Percentiles rank a stretch among this genome's conserved stretches.
Evolutionary conservation across 2,329 filamentous ascomycete species (phyloP).

Genomic region (Parafenestella ontariensis): DNA sequence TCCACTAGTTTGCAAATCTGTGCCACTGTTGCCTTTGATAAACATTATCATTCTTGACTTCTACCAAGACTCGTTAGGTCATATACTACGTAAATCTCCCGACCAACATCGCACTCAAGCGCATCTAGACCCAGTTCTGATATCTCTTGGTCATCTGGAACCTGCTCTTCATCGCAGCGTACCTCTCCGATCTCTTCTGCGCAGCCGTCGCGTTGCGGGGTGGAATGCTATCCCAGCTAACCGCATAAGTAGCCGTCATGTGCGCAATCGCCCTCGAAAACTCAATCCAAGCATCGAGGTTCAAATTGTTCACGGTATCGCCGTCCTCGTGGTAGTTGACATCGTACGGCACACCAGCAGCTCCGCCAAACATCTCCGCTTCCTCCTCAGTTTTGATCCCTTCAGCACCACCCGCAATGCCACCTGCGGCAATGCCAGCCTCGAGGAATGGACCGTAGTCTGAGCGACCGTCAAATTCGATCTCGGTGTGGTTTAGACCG

Average conservation of each 20-base stretch:
- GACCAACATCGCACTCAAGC: background rate
- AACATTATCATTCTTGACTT: background rate
- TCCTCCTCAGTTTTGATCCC: slow-evolving; percentile 75
- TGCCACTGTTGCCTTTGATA: background rate
- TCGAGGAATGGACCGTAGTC: slow-evolving; percentile 82
- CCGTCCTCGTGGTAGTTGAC: slow-evolving; percentile 47
- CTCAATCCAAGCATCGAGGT: slow-evolving; percentile 53
- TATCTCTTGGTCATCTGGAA: slow-evolving; percentile 31
- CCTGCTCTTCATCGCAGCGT: slow-evolving; percentile 22
- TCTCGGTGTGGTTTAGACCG: slow-evolving; percentile 62
- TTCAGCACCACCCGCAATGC: slow-evolving; percentile 80
- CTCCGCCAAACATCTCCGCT: slow-evolving; percentile 73
- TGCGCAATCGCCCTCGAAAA: slow-evolving; percentile 68
- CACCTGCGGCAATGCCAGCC: slow-evolving; percentile 74
- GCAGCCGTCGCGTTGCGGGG: slow-evolving; percentile 33
- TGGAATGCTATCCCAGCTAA: slow-evolving; percentile 41
- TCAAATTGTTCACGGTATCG: slow-evolving; percentile 46
- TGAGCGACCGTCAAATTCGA: slow-evolving; percentile 78
- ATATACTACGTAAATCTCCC: background rate
- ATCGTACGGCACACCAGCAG: slow-evolving; percentile 39
- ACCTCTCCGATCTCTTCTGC: slow-evolving; percentile 28
- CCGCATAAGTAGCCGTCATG: slow-evolving; percentile 44
- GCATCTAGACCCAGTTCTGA: slow-evolving; percentile 26
- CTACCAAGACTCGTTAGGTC: background rate
- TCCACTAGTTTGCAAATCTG: background rate